Base-by-base conservation (phyloP, 495 filamentous ascomycete genomes). In the Talaromyces proteolyticus region DNA sequence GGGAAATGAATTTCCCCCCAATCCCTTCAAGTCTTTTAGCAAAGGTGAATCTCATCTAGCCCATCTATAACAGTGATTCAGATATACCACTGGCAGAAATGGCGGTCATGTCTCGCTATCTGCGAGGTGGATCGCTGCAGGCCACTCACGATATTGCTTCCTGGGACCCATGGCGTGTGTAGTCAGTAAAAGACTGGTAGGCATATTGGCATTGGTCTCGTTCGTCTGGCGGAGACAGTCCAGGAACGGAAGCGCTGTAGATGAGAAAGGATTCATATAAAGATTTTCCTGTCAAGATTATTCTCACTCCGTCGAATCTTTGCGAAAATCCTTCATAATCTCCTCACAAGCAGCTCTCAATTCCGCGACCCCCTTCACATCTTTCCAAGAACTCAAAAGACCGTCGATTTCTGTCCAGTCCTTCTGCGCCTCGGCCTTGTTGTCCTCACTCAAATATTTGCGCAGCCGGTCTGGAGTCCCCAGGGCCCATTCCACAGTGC, bases 401-500 rank as follows among this genome's bases (percentile, higher is more conserved):
- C 42, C 54, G 38, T 64, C 56, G 18, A 80, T 60, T 44, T 76
- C 76, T n/a, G 59, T 63, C 75, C 84, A 84, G 50, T 88, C 73
- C 63, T 68, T 72, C 49, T 78, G 78, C 11, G 87, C 79, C 45
- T 77, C 75, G 18, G 73, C 68, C 25, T 21, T 57, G 50, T 74
- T 68, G n/a, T 72, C 81, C 4, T 77, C 67, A 4, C 61, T 60
- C 14, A 86, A 22, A 41, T 84, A 53, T 49, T 57, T 59, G 46
- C 63, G 57, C 49, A 87, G 57, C 45, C 83, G 64, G 40, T 59
- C 63, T 4, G 81, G 81, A 3, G 79, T 69, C n/a, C 54, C 72
- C 20, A 95, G 63, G 44, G 89, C 87, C 79, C 88, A 89, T 49
- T 67, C 65, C 12, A 90, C 89, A 26, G 86, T 81, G 53, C 85